Evolutionary conservation across 2,329 filamentous ascomycete species (phyloP).

Genomic region (Ophiostoma sp.): DNA sequence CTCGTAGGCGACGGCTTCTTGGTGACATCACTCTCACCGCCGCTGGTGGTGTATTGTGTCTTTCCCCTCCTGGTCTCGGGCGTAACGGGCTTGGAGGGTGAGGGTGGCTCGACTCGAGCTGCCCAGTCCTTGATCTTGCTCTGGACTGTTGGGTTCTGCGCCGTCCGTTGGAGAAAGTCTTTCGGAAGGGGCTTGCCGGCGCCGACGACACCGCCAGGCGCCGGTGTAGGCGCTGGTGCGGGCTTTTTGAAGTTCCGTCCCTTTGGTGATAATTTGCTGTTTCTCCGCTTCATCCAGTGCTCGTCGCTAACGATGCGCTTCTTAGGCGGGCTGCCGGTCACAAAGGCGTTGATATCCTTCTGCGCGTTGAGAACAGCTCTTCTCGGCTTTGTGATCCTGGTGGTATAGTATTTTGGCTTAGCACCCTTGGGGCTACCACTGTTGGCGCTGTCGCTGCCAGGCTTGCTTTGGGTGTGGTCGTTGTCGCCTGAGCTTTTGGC

Average conservation of each 20-base stretch:
- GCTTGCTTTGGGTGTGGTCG: background rate
- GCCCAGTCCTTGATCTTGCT: conserved; percentile 61
- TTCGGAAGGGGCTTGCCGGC: conserved; percentile 46
- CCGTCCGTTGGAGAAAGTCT: conserved; percentile 50
- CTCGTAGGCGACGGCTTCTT: conserved; percentile 23
- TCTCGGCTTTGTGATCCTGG: conserved; percentile 18
- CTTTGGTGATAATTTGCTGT: conserved; percentile 37
- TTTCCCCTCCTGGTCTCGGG: conserved; percentile 21
- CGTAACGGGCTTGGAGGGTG: conserved; percentile 32
- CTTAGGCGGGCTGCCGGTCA: conserved; percentile 57
- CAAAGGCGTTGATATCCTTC: conserved; percentile 35
- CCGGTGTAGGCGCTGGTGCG: background rate
- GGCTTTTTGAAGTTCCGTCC: conserved; percentile 27
- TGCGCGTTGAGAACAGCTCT: conserved; percentile 31
- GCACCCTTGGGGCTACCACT: conserved; percentile 10
- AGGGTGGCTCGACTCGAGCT: conserved; percentile 45
- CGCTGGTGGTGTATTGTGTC: conserved; percentile 18
- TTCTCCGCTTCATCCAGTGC: conserved; percentile 67
- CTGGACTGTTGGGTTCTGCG: conserved; percentile 50
- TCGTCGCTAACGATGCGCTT: conserved; percentile 92
- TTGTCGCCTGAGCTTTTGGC: conserved; percentile 27
- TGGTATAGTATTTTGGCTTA: conserved; percentile 16
- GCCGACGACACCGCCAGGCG: conserved; percentile 22
- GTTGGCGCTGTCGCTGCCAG: conserved; percentile 22
- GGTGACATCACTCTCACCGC: conserved; percentile 27